These are phyloP conservation scores for Dillenia suffruticosa DNA, from an alignment of 164 flowering plant species.

Conservation along the genomic window DNA sequence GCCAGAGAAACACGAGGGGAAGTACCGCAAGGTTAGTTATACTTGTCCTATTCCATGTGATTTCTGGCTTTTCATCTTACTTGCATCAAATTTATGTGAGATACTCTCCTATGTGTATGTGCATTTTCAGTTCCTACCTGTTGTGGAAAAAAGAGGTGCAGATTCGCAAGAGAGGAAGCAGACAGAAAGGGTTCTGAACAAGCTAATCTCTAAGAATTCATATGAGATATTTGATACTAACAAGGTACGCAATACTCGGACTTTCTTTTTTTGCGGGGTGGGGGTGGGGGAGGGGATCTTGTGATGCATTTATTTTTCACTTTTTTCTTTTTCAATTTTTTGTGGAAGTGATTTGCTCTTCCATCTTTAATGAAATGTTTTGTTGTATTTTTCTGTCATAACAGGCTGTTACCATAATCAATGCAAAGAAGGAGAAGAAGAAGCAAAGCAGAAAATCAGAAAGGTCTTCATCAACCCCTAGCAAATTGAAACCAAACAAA, in stretches of 20 bases:
- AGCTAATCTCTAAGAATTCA: slow-evolving; percentile 73
- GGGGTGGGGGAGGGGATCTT: not conserved
- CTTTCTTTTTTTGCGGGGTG: not conserved
- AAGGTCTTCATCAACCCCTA: slow-evolving; percentile 33
- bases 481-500: slow-evolving; percentile 57
- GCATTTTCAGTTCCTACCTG: slow-evolving; percentile 58
- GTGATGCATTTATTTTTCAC: not conserved
- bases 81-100: not conserved
- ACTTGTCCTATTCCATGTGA: slow-evolving; percentile 1
- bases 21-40: slow-evolving; percentile 71
- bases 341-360: not conserved
- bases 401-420: slow-evolving; percentile 72
- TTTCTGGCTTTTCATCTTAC: not conserved
- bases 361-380: no score
- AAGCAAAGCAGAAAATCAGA: slow-evolving; percentile 29
- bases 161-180: slow-evolving; percentile 69
- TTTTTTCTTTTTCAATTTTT: not conserved
- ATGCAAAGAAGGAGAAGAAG: slow-evolving; percentile 53
- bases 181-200: slow-evolving; percentile 74
- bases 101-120: not conserved
- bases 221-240: slow-evolving; percentile 72
- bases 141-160: slow-evolving; percentile 70
- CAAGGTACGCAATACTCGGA: slow-evolving; percentile 43
- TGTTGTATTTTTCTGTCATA: not conserved
- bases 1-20: slow-evolving; percentile 71